A percentile compares a stretch with the other conserved stretches of the same genome.
These are phyloP conservation scores for Candida sakaeoensis DNA, from an alignment of 805 yeast genomes.

Conservation along the genomic window DNA sequence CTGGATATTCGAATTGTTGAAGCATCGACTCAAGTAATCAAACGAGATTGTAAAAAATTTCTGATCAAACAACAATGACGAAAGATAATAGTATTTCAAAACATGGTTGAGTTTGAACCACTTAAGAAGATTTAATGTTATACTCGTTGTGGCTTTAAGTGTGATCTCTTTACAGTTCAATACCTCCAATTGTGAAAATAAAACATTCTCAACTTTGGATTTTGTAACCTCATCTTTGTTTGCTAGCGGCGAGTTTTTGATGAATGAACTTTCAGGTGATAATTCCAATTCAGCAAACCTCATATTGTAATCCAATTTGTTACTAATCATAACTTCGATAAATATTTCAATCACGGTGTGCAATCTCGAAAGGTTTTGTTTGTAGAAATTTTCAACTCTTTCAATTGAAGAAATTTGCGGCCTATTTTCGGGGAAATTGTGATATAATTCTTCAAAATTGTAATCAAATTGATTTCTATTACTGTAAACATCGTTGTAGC, in stretches of 20 bases:
- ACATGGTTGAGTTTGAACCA: constrained; percentile 84
- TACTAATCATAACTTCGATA: constrained; percentile 58
- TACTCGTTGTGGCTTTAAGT: constrained; percentile 54
- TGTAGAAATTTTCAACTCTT: constrained; percentile 61
- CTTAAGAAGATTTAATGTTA: constrained; percentile 49
- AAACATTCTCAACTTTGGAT: constrained; percentile 18
- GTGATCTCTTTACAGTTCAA: constrained; percentile 59
- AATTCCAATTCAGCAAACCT: constrained; percentile 34
- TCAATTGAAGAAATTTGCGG: constrained; percentile 40
- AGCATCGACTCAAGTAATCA: constrained; percentile 31
- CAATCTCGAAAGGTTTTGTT: constrained; percentile 47
- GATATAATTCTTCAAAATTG: constrained; percentile 16
- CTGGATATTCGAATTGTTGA: constrained; percentile 34
- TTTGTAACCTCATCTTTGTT: constrained; percentile 11
- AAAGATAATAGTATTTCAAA: constrained; percentile 71
- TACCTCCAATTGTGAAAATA: constrained; percentile 49
- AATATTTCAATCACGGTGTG: constrained; percentile 63
- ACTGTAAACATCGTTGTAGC: constrained; percentile 21
- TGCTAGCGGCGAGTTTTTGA: constrained; percentile 8
- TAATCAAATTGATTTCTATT: constrained; percentile 24
- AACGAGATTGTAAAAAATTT: constrained; percentile 42
- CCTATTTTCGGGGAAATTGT: constrained; percentile 31
- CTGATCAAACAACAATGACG: constrained; percentile 71
- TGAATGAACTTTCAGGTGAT: constrained; percentile 27
- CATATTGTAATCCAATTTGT: constrained; percentile 35